A percentile compares a stretch with the other conserved stretches of the same genome.
These are phyloP conservation scores for Harringtonia aguacate DNA, from an alignment of 2,329 filamentous ascomycete species.

Conservation along the genomic window DNA sequence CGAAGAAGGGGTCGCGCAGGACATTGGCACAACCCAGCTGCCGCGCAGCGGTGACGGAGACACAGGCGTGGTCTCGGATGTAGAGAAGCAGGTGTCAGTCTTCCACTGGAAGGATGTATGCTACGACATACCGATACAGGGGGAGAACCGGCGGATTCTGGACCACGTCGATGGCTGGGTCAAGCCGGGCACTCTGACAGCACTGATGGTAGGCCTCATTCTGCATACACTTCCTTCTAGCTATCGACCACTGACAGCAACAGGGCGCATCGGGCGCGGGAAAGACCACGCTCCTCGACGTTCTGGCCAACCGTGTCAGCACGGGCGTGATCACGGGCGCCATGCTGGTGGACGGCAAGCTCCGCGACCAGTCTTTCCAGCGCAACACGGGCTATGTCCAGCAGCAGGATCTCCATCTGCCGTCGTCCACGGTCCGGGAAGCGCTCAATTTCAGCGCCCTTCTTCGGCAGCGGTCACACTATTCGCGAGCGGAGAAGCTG, in stretches of 20 bases:
- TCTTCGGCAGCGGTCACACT: constrained; percentile 71
- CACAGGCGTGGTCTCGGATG: too few species aligned
- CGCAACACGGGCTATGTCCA: constrained; percentile 88
- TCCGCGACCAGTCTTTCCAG: constrained; percentile 73
- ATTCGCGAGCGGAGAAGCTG: constrained; percentile 67
- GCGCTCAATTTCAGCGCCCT: constrained; percentile 78
- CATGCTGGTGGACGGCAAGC: constrained; percentile 57
- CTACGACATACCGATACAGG: too few species aligned
- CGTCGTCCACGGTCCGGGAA: constrained; percentile 79
- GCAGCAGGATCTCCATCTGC: constrained; percentile 82
- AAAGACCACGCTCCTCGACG: constrained; percentile 84
- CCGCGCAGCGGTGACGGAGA: too few species aligned
- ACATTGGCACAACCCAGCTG: too few species aligned
- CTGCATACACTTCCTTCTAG: not conserved
- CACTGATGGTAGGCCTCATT: too few species aligned
- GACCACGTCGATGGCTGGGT: too few species aligned
- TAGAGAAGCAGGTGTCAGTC: too few species aligned
- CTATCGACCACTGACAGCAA: not conserved
- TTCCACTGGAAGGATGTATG: too few species aligned
- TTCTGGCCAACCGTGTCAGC: constrained; percentile 72
- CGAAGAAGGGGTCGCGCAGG: too few species aligned
- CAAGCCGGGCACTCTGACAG: too few species aligned
- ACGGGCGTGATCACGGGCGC: constrained; percentile 84
- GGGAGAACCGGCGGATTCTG: too few species aligned
- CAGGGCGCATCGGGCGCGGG: constrained; percentile 79